These are phyloP conservation scores for Rhodotorula taiwanensis DNA, from an alignment of 768 basidiomycete species.

Conservation along the genomic window DNA sequence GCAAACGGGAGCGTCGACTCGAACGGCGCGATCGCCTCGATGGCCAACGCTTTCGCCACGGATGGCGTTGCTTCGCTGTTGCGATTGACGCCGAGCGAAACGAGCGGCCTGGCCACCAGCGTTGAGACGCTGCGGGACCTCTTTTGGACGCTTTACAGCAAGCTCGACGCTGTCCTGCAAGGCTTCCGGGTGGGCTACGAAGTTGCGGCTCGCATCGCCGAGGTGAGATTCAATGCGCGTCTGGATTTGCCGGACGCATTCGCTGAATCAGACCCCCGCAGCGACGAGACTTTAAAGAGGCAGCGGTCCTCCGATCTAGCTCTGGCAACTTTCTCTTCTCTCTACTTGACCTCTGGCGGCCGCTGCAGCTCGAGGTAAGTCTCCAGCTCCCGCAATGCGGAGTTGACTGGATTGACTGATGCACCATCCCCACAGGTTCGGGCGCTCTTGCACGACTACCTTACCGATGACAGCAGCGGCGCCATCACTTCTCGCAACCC, in stretches of 20 bases:
- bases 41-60: conserved; percentile 25
- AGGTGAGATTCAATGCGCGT: conserved; percentile 54
- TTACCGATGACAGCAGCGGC: conserved; percentile 83
- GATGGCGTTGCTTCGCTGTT: conserved; percentile 26
- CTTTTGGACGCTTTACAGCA: conserved; percentile 96
- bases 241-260: too few species aligned
- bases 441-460: conserved; percentile 74
- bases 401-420: conserved; percentile 10
- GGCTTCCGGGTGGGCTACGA: conserved; percentile 84
- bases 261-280: conserved; percentile 41
- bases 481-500: conserved; percentile 73
- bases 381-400: too few species aligned
- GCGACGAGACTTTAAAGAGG: conserved; percentile 87
- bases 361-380: conserved; percentile 78
- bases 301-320: conserved; percentile 67
- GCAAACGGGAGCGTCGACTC: too few species aligned
- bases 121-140: conserved; percentile 82
- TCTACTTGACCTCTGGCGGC: conserved; percentile 75
- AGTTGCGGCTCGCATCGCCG: conserved; percentile 80
- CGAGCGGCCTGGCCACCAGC: conserved; percentile 53
- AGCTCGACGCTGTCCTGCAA: conserved; percentile 86
- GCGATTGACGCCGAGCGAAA: conserved; percentile 29
- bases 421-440: conserved; percentile 57
- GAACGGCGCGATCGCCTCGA: too few species aligned
- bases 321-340: conserved; percentile 59